A percentile compares a stretch with the other conserved stretches of the same genome.
phyloP scores from a whole-genome alignment of 2,329 filamentous ascomycete genomes.

The Albifimbria verrucaria region DNA sequence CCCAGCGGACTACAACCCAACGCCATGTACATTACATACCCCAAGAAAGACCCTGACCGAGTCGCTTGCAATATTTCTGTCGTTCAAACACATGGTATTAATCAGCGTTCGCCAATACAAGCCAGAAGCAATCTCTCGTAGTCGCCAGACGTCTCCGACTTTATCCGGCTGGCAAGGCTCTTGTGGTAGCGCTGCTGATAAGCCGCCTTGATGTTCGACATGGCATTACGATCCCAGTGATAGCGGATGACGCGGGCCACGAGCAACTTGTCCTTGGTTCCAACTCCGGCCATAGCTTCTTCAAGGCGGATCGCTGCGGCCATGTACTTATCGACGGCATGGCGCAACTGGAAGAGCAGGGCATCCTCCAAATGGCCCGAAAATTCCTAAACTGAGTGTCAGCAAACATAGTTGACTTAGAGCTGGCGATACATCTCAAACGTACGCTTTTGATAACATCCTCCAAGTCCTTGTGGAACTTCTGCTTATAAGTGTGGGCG shows the following conservation, averaged over 20 bases:
- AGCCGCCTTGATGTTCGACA: slow-evolving; percentile 74
- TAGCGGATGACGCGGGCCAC: slow-evolving; percentile 72
- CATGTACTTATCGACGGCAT: slow-evolving; percentile 76
- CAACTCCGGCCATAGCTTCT: slow-evolving; percentile 79
- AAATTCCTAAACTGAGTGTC: slow-evolving; percentile 57
- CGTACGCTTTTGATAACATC: slow-evolving; percentile 68
- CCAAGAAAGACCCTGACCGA: too few relatives aligned
- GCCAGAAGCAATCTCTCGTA: slow-evolving; percentile 76
- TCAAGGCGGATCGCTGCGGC: slow-evolving; percentile 82
- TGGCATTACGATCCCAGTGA: slow-evolving; percentile 77
- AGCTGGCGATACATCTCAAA: not conserved
- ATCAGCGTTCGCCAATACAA: slow-evolving; percentile 47
- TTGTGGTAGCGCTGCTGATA: slow-evolving; percentile 70
- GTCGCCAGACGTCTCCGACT: slow-evolving; percentile 81
- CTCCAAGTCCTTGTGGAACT: slow-evolving; percentile 68
- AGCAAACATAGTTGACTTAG: not conserved
- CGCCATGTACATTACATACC: too few relatives aligned
- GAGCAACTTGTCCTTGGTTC: slow-evolving; percentile 81
- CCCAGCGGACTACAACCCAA: too few relatives aligned
- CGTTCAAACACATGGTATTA: slow-evolving; percentile 1
- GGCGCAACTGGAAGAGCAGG: slow-evolving; percentile 72
- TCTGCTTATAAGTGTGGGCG: slow-evolving; percentile 67
- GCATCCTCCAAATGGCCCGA: slow-evolving; percentile 90
- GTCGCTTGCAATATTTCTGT: too few relatives aligned
- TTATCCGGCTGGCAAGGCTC: slow-evolving; percentile 67